Conservation (phyloP, 23 red algal genomes). For the Gracilaria gracilis region DNA sequence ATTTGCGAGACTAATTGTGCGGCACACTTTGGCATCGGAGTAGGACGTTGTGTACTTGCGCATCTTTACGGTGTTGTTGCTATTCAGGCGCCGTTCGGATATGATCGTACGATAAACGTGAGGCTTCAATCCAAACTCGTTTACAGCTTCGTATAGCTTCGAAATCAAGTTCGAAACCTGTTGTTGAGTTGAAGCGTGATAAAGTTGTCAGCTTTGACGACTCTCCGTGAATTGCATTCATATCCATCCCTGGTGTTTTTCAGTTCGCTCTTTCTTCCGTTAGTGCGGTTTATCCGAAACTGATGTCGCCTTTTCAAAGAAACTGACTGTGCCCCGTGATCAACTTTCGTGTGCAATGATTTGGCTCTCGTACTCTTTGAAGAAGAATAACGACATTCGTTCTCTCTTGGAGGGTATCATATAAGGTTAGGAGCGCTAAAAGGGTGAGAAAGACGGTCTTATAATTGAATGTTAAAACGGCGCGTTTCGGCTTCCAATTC, state of each 20-base stretch:
- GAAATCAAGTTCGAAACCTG: background rate
- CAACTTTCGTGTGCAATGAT: background rate
- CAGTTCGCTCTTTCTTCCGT: background rate
- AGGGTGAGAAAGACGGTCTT: background rate
- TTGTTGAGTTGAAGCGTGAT: background rate
- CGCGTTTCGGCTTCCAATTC: no score
- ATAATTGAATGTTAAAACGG: no score
- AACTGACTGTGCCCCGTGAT: background rate
- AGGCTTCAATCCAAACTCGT: conserved; percentile 1
- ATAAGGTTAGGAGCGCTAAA: background rate
- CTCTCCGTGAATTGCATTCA: background rate
- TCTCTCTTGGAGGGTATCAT: no score
- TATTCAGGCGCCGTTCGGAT: background rate
- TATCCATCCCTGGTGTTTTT: background rate
- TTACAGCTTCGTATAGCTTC: background rate
- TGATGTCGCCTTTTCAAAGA: background rate
- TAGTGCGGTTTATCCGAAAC: background rate
- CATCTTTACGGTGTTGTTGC: background rate
- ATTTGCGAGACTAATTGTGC: conserved; percentile 7
- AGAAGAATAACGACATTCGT: background rate
- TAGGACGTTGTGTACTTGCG: background rate
- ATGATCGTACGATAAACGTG: background rate
- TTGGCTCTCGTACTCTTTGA: background rate
- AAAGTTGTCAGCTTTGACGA: background rate
- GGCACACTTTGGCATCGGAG: background rate